Percentiles rank a stretch among this genome's conserved stretches.
Conservation (phyloP, 2,329 filamentous ascomycete species). For the Botrytis elliptica region DNA sequence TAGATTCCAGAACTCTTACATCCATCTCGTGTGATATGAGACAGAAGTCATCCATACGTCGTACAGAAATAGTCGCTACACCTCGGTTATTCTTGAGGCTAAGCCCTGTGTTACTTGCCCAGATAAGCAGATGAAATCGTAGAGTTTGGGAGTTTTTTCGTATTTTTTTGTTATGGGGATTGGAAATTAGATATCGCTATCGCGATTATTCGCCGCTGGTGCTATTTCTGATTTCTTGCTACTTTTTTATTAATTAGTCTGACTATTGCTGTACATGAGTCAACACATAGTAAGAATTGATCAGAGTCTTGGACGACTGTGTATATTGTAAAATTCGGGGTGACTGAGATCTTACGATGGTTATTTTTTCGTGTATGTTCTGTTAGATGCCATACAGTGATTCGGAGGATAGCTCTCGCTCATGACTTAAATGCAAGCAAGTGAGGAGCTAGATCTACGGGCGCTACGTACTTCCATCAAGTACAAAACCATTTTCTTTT, state of each 20-base stretch:
- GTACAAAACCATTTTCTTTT: too few species aligned
- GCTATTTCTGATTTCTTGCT: too few species aligned
- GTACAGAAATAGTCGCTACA: not conserved
- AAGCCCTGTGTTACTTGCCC: not conserved
- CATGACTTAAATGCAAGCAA: too few species aligned
- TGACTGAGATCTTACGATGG: not conserved
- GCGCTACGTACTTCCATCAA: too few species aligned
- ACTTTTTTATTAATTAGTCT: not conserved
- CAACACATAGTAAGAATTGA: too few species aligned
- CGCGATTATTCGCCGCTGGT: not conserved
- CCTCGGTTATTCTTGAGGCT: not conserved
- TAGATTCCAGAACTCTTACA: too few species aligned
- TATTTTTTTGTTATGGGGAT: too few species aligned
- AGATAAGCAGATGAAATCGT: not conserved
- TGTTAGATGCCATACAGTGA: fast-evolving
- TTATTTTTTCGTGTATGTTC: not conserved
- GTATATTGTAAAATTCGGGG: too few species aligned
- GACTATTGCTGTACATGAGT: too few species aligned
- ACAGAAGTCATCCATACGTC: not conserved
- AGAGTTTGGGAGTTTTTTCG: not conserved
- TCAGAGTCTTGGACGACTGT: not conserved
- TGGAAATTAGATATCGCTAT: fast-evolving
- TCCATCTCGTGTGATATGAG: not conserved
- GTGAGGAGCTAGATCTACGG: not conserved
- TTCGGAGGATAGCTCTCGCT: not conserved